Evolutionary conservation across 2,329 filamentous ascomycete genomes (phyloP).

Genomic region (Fusarium tupiense): DNA sequence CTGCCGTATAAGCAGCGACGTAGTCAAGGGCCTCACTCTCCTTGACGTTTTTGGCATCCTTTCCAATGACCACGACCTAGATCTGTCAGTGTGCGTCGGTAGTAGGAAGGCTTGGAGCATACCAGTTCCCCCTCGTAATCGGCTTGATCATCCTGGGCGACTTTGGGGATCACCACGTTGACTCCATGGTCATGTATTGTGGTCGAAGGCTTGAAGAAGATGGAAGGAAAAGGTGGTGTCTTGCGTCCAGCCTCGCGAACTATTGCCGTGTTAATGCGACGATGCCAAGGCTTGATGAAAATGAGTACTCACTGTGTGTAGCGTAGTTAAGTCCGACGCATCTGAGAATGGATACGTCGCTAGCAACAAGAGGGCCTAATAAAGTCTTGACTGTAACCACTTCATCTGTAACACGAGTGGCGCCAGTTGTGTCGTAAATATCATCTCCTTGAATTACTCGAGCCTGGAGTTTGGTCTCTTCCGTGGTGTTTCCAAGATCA

Average conservation of each 20-base stretch:
- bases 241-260: slow-evolving; percentile 62
- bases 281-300: neutral
- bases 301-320: slow-evolving; percentile 57
- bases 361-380: slow-evolving; percentile 60
- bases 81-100: accelerated
- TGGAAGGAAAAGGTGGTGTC: slow-evolving; percentile 58
- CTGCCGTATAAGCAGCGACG: slow-evolving; percentile 62
- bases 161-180: slow-evolving; percentile 53
- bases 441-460: slow-evolving; percentile 61
- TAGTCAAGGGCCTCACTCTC: slow-evolving; percentile 56
- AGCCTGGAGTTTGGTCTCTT: slow-evolving; percentile 59
- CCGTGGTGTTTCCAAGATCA: slow-evolving; percentile 56
- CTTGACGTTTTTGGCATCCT: slow-evolving; percentile 59
- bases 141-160: slow-evolving; percentile 58
- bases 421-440: slow-evolving; percentile 57
- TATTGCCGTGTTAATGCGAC: slow-evolving; percentile 22
- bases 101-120: accelerated
- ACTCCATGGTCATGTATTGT: slow-evolving; percentile 50
- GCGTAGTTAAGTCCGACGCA: slow-evolving; percentile 70
- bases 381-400: slow-evolving; percentile 62
- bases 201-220: slow-evolving; percentile 60
- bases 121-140: slow-evolving; percentile 60
- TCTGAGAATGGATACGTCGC: slow-evolving; percentile 64
- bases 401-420: slow-evolving; percentile 63
- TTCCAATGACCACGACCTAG: slow-evolving; percentile 53